Evolutionary conservation across 139 green algal species (phyloP).

Genomic region (Micractinium sp.): DNA sequence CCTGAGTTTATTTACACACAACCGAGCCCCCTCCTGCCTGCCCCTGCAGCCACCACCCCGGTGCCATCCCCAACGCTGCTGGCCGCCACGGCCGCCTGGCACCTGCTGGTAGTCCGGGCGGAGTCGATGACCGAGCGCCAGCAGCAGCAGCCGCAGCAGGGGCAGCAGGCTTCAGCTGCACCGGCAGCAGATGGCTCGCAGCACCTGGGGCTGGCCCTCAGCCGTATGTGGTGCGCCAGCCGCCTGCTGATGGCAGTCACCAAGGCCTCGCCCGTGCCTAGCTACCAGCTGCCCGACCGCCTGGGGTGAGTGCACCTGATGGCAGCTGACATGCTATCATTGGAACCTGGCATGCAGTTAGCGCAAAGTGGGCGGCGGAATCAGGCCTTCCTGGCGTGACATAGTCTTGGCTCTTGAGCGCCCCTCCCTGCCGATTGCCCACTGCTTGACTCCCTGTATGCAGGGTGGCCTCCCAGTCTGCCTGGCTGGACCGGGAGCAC

Average conservation of each 20-base stretch:
- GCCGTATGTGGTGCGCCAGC: slow-evolving; percentile 7
- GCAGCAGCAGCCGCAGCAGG: neutral
- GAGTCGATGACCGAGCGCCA: neutral
- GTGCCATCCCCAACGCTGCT: neutral
- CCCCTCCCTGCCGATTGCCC: neutral
- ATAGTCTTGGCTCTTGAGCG: neutral
- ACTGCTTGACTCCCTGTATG: neutral
- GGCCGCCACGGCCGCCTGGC: neutral
- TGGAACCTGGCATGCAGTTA: too few relatives aligned
- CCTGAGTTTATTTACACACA: neutral
- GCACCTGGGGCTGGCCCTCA: neutral
- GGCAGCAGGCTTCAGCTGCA: neutral
- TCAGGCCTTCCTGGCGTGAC: neutral
- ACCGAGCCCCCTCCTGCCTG: neutral
- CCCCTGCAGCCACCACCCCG: slow-evolving; percentile 2
- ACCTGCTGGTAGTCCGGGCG: slow-evolving; percentile 1
- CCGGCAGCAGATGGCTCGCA: neutral
- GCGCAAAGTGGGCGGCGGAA: too few relatives aligned
- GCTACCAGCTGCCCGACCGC: slow-evolving; percentile 9
- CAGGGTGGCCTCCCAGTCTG: slow-evolving; percentile 1
- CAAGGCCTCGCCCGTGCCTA: neutral
- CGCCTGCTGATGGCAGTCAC: neutral
- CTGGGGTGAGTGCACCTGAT: neutral
- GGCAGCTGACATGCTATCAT: too few relatives aligned
- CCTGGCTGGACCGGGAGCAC: slow-evolving; percentile 8